These are phyloP conservation scores for Peronospora destructor DNA, from an alignment of 352 stramenopile species.

Conservation along the genomic window DNA sequence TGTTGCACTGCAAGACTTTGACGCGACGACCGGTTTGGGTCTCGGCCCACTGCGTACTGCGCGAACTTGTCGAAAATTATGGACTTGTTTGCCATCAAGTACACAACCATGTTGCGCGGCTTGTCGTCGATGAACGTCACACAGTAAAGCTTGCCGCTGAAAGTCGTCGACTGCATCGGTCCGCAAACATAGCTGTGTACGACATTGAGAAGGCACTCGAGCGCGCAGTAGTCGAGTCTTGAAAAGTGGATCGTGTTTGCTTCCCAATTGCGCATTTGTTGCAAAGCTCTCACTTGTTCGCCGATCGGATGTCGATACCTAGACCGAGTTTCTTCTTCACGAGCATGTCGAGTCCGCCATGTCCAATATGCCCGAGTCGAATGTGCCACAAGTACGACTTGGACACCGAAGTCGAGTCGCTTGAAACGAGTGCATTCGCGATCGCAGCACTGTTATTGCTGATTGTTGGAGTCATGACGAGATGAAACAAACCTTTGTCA, in stretches of 20 bases:
- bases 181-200: neutral
- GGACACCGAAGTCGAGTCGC: neutral
- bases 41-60: slow-evolving; percentile 9
- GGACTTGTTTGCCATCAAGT: slow-evolving; percentile 11
- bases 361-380: neutral
- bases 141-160: neutral
- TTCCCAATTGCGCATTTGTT: neutral
- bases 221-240: slow-evolving; percentile 1
- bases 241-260: neutral
- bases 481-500: neutral
- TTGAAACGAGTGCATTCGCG: neutral
- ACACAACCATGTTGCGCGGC: slow-evolving; percentile 6
- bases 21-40: slow-evolving; percentile 5
- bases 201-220: neutral
- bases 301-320: neutral
- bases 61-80: slow-evolving; percentile 9
- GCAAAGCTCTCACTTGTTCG: neutral
- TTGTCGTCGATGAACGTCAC: slow-evolving; percentile 15
- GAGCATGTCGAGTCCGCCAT: neutral
- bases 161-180: neutral
- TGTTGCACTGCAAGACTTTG: slow-evolving; percentile 17
- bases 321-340: neutral
- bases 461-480: neutral
- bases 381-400: slow-evolving; percentile 1
- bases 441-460: neutral